Base-by-base conservation (phyloP, 352 stramenopile species). In the Phytophthora megakarya region DNA sequence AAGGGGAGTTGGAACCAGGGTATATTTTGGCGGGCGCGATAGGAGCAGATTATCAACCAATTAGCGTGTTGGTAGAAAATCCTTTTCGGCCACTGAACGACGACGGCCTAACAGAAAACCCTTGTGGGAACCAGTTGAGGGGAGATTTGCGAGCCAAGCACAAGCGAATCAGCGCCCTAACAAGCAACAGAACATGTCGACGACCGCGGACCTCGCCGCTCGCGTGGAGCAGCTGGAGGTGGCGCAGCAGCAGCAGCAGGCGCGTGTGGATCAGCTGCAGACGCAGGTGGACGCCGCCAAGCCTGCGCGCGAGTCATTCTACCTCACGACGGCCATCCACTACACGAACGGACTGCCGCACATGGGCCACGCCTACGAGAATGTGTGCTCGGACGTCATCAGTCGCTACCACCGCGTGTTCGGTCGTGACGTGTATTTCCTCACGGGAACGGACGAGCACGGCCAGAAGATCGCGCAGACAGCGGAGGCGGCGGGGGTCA, bases 331-430 rank as follows among this genome's bases (percentile, higher is more conserved):
- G 28, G 97, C 97, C 48, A 99, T 99, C 81, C 98, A 99, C 80
- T 99, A 99, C 84, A 98, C 97, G 45, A 99, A 99, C 58, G 89
- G 88, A 3, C 45, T 75, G 50, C 93, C 97, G 55, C 97, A 99
- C 80, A 99, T 99, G 85, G 98, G 98, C 35, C 97, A 99, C 76
- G 98, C 98, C 9, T 99, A 99, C 84, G 97, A 99, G 78, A 98
- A 96, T 48, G 85, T 98, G 38, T 97, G 95, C 37, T 78, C 96
- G 13, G 98, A 99, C 80, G 94, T 98, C n/a, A 95, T 99, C 65
- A 85, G 83, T 37, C 89, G 98, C 19, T 99, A 98, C 75, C 84
- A 98, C 54, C 92, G 97, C 55, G 70, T 75, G 55, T 95, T 92
- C 58, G 92, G 90, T 9, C 79, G 87, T 32, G 80, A 95, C 40